Base-by-base conservation (phyloP, 2,329 filamentous ascomycete species). In the Arthrobotrys conoides region DNA sequence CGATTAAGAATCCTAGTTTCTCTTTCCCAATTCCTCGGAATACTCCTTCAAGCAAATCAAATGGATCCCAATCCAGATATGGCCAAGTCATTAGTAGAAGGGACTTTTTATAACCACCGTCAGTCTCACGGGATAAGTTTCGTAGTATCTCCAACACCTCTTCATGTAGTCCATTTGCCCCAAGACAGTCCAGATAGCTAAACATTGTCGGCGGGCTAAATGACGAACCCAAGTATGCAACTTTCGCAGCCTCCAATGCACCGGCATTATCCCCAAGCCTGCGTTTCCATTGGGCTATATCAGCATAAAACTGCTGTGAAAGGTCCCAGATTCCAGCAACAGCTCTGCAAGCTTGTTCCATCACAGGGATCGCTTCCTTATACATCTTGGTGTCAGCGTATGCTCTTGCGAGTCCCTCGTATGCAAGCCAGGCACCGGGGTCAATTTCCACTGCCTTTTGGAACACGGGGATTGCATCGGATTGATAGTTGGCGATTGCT, bases 121-220 rank as follows among this genome's bases (percentile, higher is more conserved):
- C 9, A 5, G 3, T 59, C 22, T 59, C n/a, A 1, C 16, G 27
- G 5, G 53, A 59, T 41, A 59, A 8, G 1, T 24, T 14, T 22
- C 9, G 53, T 24, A 59, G 14, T 24, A 59, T 20, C 2, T 14
- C 4, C n/a, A 59, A 22, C 8, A 59, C 53, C 8, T 38, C 30
- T 3, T 41, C 53, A 22, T 59, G 30, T 41, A 14, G n/a, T 1
- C 53, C 18, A 41, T 59, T 38, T 2, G 53, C 30, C 9, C 38
- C 53, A 16, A 59, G 53, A 16, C 53, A 59, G 24, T 59, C 53
- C 4, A 59, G 53, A 10, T 59, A 59, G 10, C 53, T 59, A 41
- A 59, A 59, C 30, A 59, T 41, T 27, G 53, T 59, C 5, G 53
- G 53, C 14, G 53, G 33, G 9, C 53, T 59, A 16, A 38, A 59